Percentiles rank a stretch among this genome's conserved stretches.
phyloP scores from a whole-genome alignment of 768 basidiomycete genomes.

The Mycena galopus region DNA sequence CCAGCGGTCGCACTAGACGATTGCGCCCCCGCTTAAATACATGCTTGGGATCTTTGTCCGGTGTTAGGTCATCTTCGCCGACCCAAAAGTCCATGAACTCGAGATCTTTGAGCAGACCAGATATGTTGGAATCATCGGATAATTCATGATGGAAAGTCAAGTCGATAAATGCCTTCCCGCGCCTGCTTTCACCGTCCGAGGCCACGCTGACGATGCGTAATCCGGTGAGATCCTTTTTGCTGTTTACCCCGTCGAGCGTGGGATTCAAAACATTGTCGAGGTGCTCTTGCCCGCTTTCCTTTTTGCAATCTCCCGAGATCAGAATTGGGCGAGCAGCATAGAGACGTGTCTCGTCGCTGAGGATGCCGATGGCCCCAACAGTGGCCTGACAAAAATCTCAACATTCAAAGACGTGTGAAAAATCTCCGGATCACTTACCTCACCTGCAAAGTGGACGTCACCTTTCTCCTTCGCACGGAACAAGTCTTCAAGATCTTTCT shows the following conservation, averaged over 20 bases:
- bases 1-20: slow-evolving; percentile 23
- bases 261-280: slow-evolving; percentile 21
- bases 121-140: slow-evolving; percentile 22
- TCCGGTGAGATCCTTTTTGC: slow-evolving; percentile 23
- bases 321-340: slow-evolving; percentile 44
- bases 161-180: slow-evolving; percentile 37
- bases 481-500: slow-evolving; percentile 41
- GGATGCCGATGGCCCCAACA: slow-evolving; percentile 43
- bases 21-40: slow-evolving; percentile 45
- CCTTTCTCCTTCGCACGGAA: slow-evolving; percentile 30
- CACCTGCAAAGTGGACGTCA: slow-evolving; percentile 40
- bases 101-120: slow-evolving; percentile 34
- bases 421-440: slow-evolving; percentile 28
- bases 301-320: slow-evolving; percentile 47
- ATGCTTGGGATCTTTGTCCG: slow-evolving; percentile 32
- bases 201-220: slow-evolving; percentile 39
- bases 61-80: background rate
- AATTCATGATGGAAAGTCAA: slow-evolving; percentile 32
- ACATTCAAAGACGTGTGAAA: background rate
- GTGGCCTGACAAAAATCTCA: slow-evolving; percentile 37
- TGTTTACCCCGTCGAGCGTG: background rate
- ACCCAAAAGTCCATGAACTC: slow-evolving; percentile 9
- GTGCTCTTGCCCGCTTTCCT: slow-evolving; percentile 42
- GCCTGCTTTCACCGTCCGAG: slow-evolving; percentile 43
- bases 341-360: slow-evolving; percentile 40